A percentile compares a stretch with the other conserved stretches of the same genome.
These are phyloP conservation scores for Jasminum sambac DNA, from an alignment of 257 asterid species.

Conservation along the genomic window DNA sequence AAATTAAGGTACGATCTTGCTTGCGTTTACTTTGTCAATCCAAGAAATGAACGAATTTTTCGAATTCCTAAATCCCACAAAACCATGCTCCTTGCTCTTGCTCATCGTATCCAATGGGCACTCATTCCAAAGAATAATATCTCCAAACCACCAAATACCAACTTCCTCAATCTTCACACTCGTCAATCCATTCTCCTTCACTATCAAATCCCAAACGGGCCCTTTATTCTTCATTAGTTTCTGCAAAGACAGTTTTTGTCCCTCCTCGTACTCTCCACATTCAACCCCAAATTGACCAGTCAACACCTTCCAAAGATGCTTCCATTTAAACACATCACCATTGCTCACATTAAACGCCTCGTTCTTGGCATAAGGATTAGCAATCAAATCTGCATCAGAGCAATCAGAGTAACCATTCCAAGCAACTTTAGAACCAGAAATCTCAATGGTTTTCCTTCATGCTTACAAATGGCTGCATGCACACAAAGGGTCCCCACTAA, in stretches of 20 bases:
- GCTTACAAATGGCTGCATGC: conserved; percentile 88
- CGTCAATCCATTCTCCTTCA: conserved; percentile 59
- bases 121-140: conserved; percentile 30
- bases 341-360: conserved; percentile 90
- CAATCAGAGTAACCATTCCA: conserved; percentile 84
- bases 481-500: conserved; percentile 73
- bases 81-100: conserved; percentile 97
- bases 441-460: conserved; percentile 61
- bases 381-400: conserved; percentile 86
- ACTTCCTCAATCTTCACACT: conserved; percentile 65
- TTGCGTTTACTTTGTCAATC: conserved; percentile 81
- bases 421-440: conserved; percentile 65
- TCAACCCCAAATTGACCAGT: conserved; percentile 83
- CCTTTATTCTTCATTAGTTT: conserved; percentile 82
- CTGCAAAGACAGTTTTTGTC: conserved; percentile 41
- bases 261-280: conserved; percentile 58
- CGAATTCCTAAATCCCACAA: conserved; percentile 85
- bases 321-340: conserved; percentile 92
- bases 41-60: conserved; percentile 71
- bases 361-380: conserved; percentile 85
- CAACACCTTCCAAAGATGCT: conserved; percentile 87
- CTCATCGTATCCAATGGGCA: conserved; percentile 68
- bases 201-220: conserved; percentile 80
- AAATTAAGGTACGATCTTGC: conserved; percentile 68
- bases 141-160: conserved; percentile 83